Evolutionary conservation across 2,329 filamentous ascomycete genomes (phyloP), one percentile per base, ranked within the genome.

Genomic region (Trichoderma koningii): DNA sequence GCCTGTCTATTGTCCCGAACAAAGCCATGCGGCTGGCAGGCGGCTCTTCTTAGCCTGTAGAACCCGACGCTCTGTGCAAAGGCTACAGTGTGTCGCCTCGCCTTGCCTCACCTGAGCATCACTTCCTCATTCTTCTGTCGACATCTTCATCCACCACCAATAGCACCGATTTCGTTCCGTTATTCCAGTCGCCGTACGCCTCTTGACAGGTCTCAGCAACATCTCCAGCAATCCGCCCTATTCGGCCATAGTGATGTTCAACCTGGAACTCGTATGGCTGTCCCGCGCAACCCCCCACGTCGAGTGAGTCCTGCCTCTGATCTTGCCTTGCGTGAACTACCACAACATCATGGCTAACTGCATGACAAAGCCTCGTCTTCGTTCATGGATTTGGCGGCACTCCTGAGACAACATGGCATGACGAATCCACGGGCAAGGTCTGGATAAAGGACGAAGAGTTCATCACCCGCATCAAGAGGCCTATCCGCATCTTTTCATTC

Each of bases 391-490:
- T 70, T 47, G 71, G 70, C 3, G 63, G 67, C 1, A 66, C 66
- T 21, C 57, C 69, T 3, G 65, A 68, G 44, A 53, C 63, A 2
- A 69, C 70, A 7, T 72, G 71, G 71, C 66, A 72, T 23, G 68
- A 72, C 44, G 68, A 69, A 17, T 55, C 51, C 7, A 68, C 71
- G 5, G 71, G 71, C 3, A 72, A 72, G 51, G 69, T 66, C 10
- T 72, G 71, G 71, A 70, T 72, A 15, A 68, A 68, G 5, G 70
- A 72, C 26, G 66, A 66, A 14, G 70, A 71, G 17, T 72, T 72
- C 14, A 61, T 72, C 7, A 64, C 66, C 14, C 64, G 50, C 14
- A 55, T 71, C 23, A 56, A 55, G 17, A 57, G 66, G 28, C 66
- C 63, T 3, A 64, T 66, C 14, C 66, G 70, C n/a, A 67, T 72